Base-by-base conservation (phyloP, 208 protist species). In the Acanthamoeba castellanii region DNA sequence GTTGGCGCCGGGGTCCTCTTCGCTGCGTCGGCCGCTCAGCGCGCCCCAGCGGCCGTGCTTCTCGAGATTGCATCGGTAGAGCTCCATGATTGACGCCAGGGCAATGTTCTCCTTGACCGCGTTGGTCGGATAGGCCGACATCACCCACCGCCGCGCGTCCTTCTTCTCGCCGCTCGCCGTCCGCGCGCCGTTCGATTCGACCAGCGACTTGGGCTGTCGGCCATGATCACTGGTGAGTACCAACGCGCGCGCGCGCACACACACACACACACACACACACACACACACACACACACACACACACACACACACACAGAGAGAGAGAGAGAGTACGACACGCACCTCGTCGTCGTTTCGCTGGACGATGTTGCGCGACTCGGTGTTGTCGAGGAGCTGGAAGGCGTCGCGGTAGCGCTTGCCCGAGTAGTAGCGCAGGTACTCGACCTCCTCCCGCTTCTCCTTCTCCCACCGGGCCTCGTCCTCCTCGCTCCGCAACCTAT, bases 361-460 rank as follows among this genome's bases (percentile, higher is more conserved):
- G 27, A 87, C 78, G 78, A 87, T 55, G 50, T 87, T 87, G 20
- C 78, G 45, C 3, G 78, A 87, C 52, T 87, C 78, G 50, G 78
- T 61, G 25, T 45, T 92, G 20, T 92, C 87, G 47, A 70, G 57
- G n/a, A 92, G 37, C 66, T 92, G 52, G 57, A 94, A 94, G 2
- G 90, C 90, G 11, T n/a, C 55, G 47, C 90, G 66, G 70, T 94
- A 94, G n/a, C 57, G 45, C 70, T 94, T 78, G 64, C 90, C 90
- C 14, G 68, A 6, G 34, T 22, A 32, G 25, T 50, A 37, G 11
- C 90, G 66, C 30, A 94, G 70, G 25, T 84, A 68, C 70, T 94
- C 87, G 37, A 76, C 25, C 34, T 92, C 70, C 13, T 50, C 90
- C 13, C 90, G 14, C 45, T 74, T 92, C 59, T 76, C 59, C 32